Percentiles rank a stretch among this genome's conserved stretches.
Evolutionary conservation across 2,329 filamentous ascomycete genomes (phyloP).

Genomic region (Exophiala xenobiotica): DNA sequence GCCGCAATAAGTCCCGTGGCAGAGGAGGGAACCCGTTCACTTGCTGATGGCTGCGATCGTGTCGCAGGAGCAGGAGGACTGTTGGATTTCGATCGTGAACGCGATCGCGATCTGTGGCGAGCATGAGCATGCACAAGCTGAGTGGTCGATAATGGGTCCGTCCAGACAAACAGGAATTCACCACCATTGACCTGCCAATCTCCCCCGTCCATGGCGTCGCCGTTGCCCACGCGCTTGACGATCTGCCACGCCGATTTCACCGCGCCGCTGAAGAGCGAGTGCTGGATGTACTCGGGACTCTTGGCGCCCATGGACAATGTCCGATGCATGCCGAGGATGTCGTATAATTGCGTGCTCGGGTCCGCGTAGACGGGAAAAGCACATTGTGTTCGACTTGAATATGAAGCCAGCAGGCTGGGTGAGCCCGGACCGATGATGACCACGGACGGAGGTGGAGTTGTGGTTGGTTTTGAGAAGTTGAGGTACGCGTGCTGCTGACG

Average conservation of each 20-base stretch:
- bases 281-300: conserved; percentile 64
- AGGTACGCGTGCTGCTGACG: conserved; percentile 55
- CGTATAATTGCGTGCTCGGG: conserved; percentile 65
- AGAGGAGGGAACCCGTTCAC: no score
- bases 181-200: conserved; percentile 70
- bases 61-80: conserved; percentile 21
- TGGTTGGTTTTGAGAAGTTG: conserved; percentile 17
- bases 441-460: conserved; percentile 50
- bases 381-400: conserved; percentile 62
- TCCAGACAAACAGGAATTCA: conserved; percentile 70
- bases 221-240: conserved; percentile 57
- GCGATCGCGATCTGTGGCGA: conserved; percentile 17
- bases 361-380: conserved; percentile 77
- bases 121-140: no score
- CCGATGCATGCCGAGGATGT: conserved; percentile 65
- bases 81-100: conserved; percentile 23
- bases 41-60: not conserved
- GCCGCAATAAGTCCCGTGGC: no score
- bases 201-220: conserved; percentile 63
- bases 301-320: conserved; percentile 60
- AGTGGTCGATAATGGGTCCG: conserved; percentile 1
- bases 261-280: conserved; percentile 47
- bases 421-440: conserved; percentile 72
- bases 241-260: conserved; percentile 57
- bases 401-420: conserved; percentile 66